phyloP scores from a whole-genome alignment of 352 stramenopile species.

The Pythium dissimile region DNA sequence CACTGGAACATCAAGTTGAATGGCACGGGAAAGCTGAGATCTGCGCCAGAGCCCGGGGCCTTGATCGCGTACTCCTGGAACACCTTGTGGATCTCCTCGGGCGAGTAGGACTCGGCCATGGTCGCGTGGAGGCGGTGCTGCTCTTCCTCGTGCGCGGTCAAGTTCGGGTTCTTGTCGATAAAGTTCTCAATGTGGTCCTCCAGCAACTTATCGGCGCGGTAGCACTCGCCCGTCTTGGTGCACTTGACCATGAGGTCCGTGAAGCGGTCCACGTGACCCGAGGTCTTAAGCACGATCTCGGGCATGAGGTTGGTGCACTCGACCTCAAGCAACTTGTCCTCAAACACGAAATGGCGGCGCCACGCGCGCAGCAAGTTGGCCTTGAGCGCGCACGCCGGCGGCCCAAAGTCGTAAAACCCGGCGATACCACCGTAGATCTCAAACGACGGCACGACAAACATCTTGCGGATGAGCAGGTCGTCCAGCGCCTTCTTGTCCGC shows the following conservation, averaged over 20 bases:
- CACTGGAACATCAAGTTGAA: conserved; percentile 99
- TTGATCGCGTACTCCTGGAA: conserved; percentile 95
- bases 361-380: conserved; percentile 96
- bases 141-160: conserved; percentile 83
- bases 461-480: conserved; percentile 97
- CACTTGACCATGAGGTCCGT: conserved; percentile 99
- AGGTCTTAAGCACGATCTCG: conserved; percentile 97
- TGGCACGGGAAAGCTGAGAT: conserved; percentile 95
- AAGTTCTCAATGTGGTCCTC: conserved; percentile 99
- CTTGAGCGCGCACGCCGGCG: conserved; percentile 94
- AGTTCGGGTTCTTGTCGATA: conserved; percentile 86
- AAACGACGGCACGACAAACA: conserved; percentile 99
- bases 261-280: conserved; percentile 98
- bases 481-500: conserved; percentile 93
- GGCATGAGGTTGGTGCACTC: conserved; percentile 99
- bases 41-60: conserved; percentile 85
- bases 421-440: conserved; percentile 99
- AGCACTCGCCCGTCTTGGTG: conserved; percentile 96
- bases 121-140: conserved; percentile 91
- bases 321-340: conserved; percentile 98
- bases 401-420: conserved; percentile 98
- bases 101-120: conserved; percentile 97
- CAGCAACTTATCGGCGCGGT: conserved; percentile 99
- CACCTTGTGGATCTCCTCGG: conserved; percentile 95
- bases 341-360: conserved; percentile 98